phyloP scores from a whole-genome alignment of 225 moss, liverwort and hornwort genomes.

The Marchantia polymorpha region DNA sequence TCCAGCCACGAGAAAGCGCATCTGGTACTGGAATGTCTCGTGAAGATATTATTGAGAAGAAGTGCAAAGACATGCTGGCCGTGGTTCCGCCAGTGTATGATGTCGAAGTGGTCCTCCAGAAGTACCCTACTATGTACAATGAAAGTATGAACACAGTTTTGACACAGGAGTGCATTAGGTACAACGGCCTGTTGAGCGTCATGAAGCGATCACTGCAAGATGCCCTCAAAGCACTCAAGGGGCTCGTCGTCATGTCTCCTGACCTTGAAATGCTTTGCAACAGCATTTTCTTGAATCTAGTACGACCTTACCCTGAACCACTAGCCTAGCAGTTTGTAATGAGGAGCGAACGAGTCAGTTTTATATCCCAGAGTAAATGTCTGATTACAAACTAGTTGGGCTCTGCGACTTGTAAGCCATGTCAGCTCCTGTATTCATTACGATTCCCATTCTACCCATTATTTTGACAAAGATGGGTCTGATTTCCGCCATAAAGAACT shows the following conservation, averaged over 20 bases:
- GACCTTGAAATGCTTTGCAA: slow-evolving; percentile 79
- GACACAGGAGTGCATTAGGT: slow-evolving; percentile 81
- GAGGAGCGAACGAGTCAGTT: too few species aligned
- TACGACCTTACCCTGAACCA: slow-evolving; percentile 10
- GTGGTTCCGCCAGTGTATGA: slow-evolving; percentile 56
- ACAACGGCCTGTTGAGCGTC: slow-evolving; percentile 61
- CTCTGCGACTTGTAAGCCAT: too few species aligned
- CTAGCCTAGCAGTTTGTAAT: too few species aligned
- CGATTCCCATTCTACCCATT: too few species aligned
- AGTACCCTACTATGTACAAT: slow-evolving; percentile 86
- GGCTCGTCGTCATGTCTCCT: slow-evolving; percentile 84
- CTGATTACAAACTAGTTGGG: too few species aligned
- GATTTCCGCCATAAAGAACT: too few species aligned
- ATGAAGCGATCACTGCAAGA: slow-evolving; percentile 69
- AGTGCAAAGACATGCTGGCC: slow-evolving; percentile 55
- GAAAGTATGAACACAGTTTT: slow-evolving; percentile 91
- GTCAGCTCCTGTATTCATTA: too few species aligned
- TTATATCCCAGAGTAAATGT: too few species aligned
- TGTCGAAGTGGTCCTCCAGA: slow-evolving; percentile 48
- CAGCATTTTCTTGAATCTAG: slow-evolving; percentile 71
- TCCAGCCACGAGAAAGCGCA: slow-evolving; percentile 69
- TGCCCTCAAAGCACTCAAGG: slow-evolving; percentile 79
- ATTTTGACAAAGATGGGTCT: too few species aligned
- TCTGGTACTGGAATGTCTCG: slow-evolving; percentile 57
- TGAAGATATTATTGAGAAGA: slow-evolving; percentile 69